These are phyloP conservation scores for Mucor circinelloides DNA, from an alignment of 371 early-diverging fungal species.

Conservation along the genomic window DNA sequence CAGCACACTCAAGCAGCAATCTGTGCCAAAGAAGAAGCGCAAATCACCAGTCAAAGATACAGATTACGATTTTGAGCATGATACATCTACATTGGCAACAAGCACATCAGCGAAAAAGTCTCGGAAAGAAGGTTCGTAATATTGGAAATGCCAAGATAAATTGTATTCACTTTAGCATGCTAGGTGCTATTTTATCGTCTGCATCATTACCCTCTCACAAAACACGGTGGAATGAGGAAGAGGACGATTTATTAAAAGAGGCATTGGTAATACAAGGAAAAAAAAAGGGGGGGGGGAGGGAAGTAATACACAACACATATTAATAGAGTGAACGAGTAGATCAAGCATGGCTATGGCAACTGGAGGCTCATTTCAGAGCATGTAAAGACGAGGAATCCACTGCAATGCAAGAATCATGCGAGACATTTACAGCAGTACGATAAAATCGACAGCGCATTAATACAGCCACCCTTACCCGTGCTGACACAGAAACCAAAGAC, in stretches of 20 bases:
- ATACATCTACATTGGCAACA: neutral
- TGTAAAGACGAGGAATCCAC: constrained; percentile 61
- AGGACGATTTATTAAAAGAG: constrained; percentile 42
- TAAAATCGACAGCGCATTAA: constrained; percentile 29
- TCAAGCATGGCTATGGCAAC: constrained; percentile 61
- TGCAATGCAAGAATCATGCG: constrained; percentile 74
- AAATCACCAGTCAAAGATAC: neutral
- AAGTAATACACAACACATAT: neutral
- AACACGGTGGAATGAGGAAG: constrained; percentile 56
- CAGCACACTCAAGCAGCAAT: constrained; percentile 9
- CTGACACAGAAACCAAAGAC: neutral
- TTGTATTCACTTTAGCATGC: neutral
- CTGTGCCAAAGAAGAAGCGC: neutral
- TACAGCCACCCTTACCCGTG: neutral
- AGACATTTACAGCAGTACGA: constrained; percentile 58
- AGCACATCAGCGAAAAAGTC: constrained; percentile 5
- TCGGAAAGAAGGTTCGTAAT: constrained; percentile 20
- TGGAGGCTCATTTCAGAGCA: constrained; percentile 63
- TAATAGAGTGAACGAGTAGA: neutral
- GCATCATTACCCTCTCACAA: constrained; percentile 66
- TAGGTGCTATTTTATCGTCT: constrained; percentile 39
- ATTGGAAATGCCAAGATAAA: neutral
- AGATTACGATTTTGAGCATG: neutral
- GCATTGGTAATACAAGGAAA: constrained; percentile 45
- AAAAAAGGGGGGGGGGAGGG: neutral